These are phyloP conservation scores for Lactarius psammicola DNA, from an alignment of 768 basidiomycete genomes.

Conservation along the genomic window DNA sequence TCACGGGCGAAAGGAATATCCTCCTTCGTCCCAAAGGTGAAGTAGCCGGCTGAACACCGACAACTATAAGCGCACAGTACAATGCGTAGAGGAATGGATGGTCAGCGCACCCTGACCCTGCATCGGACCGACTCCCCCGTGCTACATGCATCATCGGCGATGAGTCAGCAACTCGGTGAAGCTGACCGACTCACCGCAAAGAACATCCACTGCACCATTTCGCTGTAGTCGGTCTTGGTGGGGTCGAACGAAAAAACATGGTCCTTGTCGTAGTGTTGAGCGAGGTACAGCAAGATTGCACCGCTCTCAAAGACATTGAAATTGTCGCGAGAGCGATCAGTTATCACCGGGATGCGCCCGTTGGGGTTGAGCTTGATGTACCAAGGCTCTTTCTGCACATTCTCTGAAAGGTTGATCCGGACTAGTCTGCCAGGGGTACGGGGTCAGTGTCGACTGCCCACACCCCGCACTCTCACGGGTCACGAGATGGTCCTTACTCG, in stretches of 20 bases:
- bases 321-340: slow-evolving; percentile 58
- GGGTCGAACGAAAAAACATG: slow-evolving; percentile 65
- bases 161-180: neutral
- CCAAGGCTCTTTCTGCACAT: slow-evolving; percentile 80
- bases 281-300: slow-evolving; percentile 82
- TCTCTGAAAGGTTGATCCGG: slow-evolving; percentile 56
- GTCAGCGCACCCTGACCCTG: slow-evolving; percentile 58
- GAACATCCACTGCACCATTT: slow-evolving; percentile 80
- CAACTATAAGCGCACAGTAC: neutral
- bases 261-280: slow-evolving; percentile 78
- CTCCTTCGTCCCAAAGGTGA: slow-evolving; percentile 60
- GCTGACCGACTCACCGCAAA: slow-evolving; percentile 52
- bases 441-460: neutral
- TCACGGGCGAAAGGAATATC: slow-evolving; percentile 69
- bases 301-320: slow-evolving; percentile 75
- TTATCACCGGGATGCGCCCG: slow-evolving; percentile 66
- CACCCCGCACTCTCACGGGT: neutral
- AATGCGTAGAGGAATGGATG: neutral
- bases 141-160: slow-evolving; percentile 41
- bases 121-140: slow-evolving; percentile 86
- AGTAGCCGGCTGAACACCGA: slow-evolving; percentile 62
- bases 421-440: slow-evolving; percentile 40
- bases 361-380: slow-evolving; percentile 75
- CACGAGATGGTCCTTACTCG: slow-evolving; percentile 39
- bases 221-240: slow-evolving; percentile 55